phyloP scores from a whole-genome alignment of 1,139 yeast species.

The Sugiyamaella pinicola region DNA sequence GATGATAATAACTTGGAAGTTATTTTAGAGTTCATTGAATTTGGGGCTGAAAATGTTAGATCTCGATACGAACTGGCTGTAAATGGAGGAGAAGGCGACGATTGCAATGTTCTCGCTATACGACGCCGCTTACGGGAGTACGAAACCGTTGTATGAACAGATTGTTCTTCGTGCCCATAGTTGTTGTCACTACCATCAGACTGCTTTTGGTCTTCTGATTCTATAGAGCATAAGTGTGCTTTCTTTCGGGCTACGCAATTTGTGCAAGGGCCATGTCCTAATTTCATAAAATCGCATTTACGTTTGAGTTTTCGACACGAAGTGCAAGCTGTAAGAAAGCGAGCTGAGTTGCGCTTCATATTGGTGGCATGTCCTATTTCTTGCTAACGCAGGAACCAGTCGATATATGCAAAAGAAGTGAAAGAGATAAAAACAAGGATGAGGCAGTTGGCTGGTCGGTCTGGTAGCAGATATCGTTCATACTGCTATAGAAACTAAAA shows the following conservation, averaged over 20 bases:
- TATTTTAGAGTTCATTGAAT: constrained; percentile 10
- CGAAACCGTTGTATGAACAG: constrained; percentile 8
- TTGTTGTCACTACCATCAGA: not conserved
- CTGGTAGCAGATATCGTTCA: too few relatives aligned
- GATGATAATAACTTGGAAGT: constrained; percentile 16
- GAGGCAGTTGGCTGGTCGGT: too few relatives aligned
- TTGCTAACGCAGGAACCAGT: not conserved
- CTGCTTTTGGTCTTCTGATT: not conserved
- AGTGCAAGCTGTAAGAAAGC: constrained; percentile 18
- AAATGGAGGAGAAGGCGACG: not conserved
- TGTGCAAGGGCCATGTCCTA: constrained; percentile 24
- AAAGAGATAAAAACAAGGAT: too few relatives aligned
- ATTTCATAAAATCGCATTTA: constrained; percentile 22
- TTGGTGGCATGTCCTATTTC: not conserved
- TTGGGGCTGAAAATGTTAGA: not conserved
- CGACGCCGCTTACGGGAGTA: constrained; percentile 15
- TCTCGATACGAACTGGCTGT: not conserved
- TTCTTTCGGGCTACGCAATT: constrained; percentile 22
- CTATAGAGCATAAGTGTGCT: constrained; percentile 30
- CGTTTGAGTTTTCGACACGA: constrained; percentile 24
- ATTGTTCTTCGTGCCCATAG: constrained; percentile 7
- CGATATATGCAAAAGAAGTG: not conserved
- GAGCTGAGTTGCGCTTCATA: not conserved
- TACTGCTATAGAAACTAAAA: too few relatives aligned
- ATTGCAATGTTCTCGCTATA: not conserved